Evolutionary conservation across 371 early-diverging fungal genomes (phyloP), one percentile per base, ranked within the genome.

Genomic region (Actinomortierella ambigua): DNA sequence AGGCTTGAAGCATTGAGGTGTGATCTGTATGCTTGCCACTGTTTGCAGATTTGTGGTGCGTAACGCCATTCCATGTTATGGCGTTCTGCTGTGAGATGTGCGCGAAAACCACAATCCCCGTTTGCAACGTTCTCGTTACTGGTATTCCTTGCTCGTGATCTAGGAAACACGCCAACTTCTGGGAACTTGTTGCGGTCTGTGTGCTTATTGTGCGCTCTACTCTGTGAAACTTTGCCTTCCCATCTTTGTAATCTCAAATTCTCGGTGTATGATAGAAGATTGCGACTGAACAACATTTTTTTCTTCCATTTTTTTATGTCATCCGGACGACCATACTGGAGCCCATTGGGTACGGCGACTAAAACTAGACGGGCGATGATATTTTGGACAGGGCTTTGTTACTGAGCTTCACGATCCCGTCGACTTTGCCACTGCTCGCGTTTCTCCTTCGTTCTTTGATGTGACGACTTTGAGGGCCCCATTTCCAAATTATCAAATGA

Each of bases 21-120:
- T 55, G 55, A 55, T 55, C 55, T 55, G 55, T 55, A 55, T 55
- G 46, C 55, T 55, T 55, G 55, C 55, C 55, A 26, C 55, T 55
- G 55, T 55, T 46, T 43, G 55, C 55, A 55, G n/a, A 55, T 43
- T 44, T 55, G 55, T 55, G 55, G 44, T 55, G 17, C 44, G 27
- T 40, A 55, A 55, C 55, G 55, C 55, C 26, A 55, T 55, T 20
- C 55, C 55, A 55, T 55, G 42, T 55, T 55, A 43, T 55, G 26
- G 55, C 44, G 55, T 55, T 55, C 55, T 43, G 44, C 55, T 44
- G 55, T 55, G 55, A 55, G 46, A 55, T 55, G 55, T 55, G 46
- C 44, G 55, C 55, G 26, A n/a, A 55, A 55, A 55, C n/a, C 55
- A 55, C 55, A 55, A 55, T 55, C 55, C 55, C 55, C 46, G 44